A percentile compares a stretch with the other conserved stretches of the same genome.
Evolutionary conservation across 1,284 basidiomycete genomes (phyloP).

Genomic region (Kwoniella shivajii): DNA sequence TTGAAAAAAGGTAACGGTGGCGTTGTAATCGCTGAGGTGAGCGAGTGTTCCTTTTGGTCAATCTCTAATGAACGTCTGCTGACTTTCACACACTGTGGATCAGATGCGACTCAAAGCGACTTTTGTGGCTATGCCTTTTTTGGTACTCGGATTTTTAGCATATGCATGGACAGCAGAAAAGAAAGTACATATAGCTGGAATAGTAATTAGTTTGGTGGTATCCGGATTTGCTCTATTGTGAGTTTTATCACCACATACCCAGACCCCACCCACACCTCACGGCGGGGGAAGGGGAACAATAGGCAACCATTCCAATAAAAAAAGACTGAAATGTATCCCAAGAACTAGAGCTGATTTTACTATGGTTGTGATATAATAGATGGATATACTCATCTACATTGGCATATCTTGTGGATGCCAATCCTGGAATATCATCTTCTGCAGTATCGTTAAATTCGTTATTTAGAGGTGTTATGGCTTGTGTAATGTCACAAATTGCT

Average conservation of each 20-base stretch:
- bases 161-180: constrained; percentile 76
- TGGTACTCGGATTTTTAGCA: constrained; percentile 60
- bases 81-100: no score
- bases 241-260: constrained; percentile 45
- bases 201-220: constrained; percentile 62
- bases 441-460: constrained; percentile 51
- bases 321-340: neutral
- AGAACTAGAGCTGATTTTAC: no score
- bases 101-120: constrained; percentile 76
- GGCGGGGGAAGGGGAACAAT: no score
- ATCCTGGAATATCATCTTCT: constrained; percentile 54
- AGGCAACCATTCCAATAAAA: no score
- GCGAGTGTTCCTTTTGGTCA: constrained; percentile 10
- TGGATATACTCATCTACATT: constrained; percentile 52
- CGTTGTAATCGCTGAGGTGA: constrained; percentile 66
- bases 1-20: constrained; percentile 66
- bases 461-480: constrained; percentile 45
- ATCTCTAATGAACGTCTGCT: no score
- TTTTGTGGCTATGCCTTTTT: constrained; percentile 52
- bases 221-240: constrained; percentile 73
- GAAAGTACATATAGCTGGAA: constrained; percentile 63
- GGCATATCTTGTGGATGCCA: constrained; percentile 69
- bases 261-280: neutral
- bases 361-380: constrained; percentile 19
- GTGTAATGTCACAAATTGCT: constrained; percentile 50